Evolutionary conservation across 2,329 filamentous ascomycete species (phyloP).

Genomic region (Gremmenia infestans): DNA sequence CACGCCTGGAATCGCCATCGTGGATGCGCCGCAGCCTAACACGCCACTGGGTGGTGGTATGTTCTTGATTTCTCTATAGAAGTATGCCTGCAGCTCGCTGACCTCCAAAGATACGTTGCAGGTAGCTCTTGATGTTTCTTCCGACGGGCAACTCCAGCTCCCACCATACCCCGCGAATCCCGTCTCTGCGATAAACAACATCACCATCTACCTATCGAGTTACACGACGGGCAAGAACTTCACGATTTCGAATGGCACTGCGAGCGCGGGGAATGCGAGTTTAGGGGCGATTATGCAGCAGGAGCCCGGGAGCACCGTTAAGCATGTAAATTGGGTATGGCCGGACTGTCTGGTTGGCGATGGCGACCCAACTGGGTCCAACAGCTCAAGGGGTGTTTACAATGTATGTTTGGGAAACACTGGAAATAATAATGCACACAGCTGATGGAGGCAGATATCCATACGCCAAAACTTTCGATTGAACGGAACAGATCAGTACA

Average conservation of each 20-base stretch:
- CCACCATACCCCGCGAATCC: constrained; percentile 50
- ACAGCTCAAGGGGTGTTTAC: constrained; percentile 54
- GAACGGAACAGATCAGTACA: constrained; percentile 60
- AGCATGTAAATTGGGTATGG: constrained; percentile 70
- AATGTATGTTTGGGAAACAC: constrained; percentile 38
- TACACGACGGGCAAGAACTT: constrained; percentile 60
- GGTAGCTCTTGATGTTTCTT: constrained; percentile 62
- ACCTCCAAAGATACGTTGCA: constrained; percentile 45
- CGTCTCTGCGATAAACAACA: constrained; percentile 54
- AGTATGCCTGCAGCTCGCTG: constrained; percentile 1
- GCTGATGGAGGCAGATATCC: constrained; percentile 46
- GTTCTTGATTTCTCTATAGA: constrained; percentile 16
- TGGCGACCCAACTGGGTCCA: constrained; percentile 29
- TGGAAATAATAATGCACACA: too few species aligned
- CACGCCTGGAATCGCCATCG: constrained; percentile 62
- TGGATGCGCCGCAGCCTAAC: constrained; percentile 61
- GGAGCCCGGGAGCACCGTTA: constrained; percentile 64
- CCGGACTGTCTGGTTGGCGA: constrained; percentile 63
- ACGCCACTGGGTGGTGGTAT: constrained; percentile 59
- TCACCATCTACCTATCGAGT: constrained; percentile 64
- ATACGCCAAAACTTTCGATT: constrained; percentile 67
- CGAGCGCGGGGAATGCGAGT: constrained; percentile 45
- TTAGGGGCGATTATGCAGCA: constrained; percentile 58
- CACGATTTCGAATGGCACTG: constrained; percentile 61
- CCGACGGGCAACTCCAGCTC: constrained; percentile 58